Base-by-base conservation (phyloP, 768 basidiomycete genomes). In the Strobilomyces dryophilus region DNA sequence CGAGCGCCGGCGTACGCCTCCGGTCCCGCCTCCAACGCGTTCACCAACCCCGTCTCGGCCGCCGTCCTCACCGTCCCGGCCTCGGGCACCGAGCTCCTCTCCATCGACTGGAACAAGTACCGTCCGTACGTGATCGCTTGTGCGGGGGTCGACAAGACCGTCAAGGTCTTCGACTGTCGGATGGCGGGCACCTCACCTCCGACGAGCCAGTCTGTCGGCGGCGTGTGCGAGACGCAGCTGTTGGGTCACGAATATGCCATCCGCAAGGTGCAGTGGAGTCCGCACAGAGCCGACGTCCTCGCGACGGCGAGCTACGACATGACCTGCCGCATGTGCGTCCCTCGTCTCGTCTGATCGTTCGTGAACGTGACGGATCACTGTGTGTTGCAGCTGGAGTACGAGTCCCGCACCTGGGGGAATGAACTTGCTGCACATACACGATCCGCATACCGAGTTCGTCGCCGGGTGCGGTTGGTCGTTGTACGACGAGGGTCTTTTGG, bases 21-120 rank as follows among this genome's bases (percentile, higher is more conserved):
- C 8, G 78, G 77, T 10, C 74, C 81, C 10, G 66, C 72, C 20
- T 65, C 72, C 37, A 82, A 84, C 64, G 68, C 75, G 36, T 89
- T 87, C 63, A 83, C 84, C 4, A 73, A 79, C 51, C 87, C 89
- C 5, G 67, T 88, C 21, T 79, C 87, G 8, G 81, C 85, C 8
- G 80, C 89, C 4, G 85, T 79, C 12, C 76, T 92, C 55, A 92
- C 89, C 11, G 71, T 92, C 8, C 89, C 90, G 20, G 90, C 87
- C 1, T 86, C 88, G 6, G 77, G 79, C 1, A 83, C 82, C 8
- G 93, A 95, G 68, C 73, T 95, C 11, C 80, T 95, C 21, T 77
- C 86, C 5, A 67, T 94, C 31, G 93, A 95, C 59, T 95, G 92
- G 91, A 95, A 95, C 69, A 95, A 95, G 67, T 95, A 95, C 66